These are phyloP conservation scores for Blastobotrys buckinghamii DNA, from an alignment of 1,139 yeast species.

Conservation along the genomic window DNA sequence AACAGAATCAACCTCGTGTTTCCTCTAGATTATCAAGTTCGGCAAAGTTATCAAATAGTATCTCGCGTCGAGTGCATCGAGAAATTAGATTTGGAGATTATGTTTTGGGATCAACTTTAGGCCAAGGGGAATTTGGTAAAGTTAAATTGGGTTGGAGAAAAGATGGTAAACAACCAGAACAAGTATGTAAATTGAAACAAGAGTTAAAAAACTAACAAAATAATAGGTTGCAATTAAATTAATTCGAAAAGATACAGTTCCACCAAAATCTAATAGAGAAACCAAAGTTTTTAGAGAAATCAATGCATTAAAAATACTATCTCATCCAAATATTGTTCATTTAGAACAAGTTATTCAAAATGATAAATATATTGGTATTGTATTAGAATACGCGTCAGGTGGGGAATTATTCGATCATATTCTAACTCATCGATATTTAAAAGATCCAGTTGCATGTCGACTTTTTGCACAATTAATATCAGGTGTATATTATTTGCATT, in stretches of 20 bases:
- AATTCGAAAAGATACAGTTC: conserved; percentile 77
- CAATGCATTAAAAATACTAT: conserved; percentile 74
- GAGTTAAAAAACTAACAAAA: background rate
- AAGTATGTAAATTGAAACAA: conserved; percentile 24
- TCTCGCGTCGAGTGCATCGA: conserved; percentile 28
- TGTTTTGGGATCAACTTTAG: conserved; percentile 86
- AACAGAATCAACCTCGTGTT: conserved; percentile 19
- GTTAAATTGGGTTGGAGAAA: conserved; percentile 96
- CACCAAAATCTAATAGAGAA: conserved; percentile 79
- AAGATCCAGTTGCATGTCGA: conserved; percentile 80
- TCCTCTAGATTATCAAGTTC: conserved; percentile 27
- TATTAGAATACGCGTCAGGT: conserved; percentile 92
- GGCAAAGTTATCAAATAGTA: conserved; percentile 22
- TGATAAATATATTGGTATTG: conserved; percentile 93
- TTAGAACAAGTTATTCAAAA: conserved; percentile 90
- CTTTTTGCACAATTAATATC: conserved; percentile 88
- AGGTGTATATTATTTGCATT: conserved; percentile 88
- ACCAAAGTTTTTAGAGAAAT: conserved; percentile 89
- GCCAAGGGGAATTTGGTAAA: conserved; percentile 97
- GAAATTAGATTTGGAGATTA: conserved; percentile 71
- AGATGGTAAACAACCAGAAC: conserved; percentile 55
- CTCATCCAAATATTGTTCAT: conserved; percentile 90
- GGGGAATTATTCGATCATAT: conserved; percentile 96
- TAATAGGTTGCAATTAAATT: conserved; percentile 86
- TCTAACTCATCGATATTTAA: conserved; percentile 75